phyloP scores from a whole-genome alignment of 2,329 filamentous ascomycete genomes.

The Periconia macrospinosa region DNA sequence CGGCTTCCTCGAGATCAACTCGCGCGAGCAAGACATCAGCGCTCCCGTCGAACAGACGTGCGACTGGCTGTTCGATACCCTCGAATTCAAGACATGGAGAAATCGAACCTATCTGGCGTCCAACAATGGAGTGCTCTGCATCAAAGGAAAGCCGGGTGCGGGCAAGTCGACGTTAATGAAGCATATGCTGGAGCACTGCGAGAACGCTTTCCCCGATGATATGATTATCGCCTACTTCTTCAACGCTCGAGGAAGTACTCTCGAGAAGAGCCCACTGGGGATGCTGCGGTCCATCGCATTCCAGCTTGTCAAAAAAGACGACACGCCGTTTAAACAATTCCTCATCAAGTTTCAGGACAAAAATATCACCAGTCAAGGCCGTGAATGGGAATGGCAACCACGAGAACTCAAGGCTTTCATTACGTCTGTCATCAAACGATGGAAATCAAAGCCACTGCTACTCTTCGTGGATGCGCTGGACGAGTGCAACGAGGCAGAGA shows the following conservation, averaged over 20 bases:
- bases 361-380: constrained; percentile 6
- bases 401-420: constrained; percentile 6
- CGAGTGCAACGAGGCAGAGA: constrained; percentile 49
- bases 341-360: constrained; percentile 2
- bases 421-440: constrained; percentile 13
- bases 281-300: constrained; percentile 16
- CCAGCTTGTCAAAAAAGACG: constrained; percentile 13
- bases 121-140: constrained; percentile 39
- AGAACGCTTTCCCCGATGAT: not conserved
- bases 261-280: constrained; percentile 12
- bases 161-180: constrained; percentile 42
- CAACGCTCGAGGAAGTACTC: constrained; percentile 11
- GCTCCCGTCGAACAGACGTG: constrained; percentile 3
- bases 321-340: constrained; percentile 1
- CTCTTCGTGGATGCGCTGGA: constrained; percentile 49
- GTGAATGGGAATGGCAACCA: constrained; percentile 2
- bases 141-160: constrained; percentile 30
- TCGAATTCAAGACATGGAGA: constrained; percentile 3
- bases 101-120: not conserved
- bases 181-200: constrained; percentile 4
- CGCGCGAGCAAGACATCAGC: constrained; percentile 1
- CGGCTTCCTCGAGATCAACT: constrained; percentile 7
- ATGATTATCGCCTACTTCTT: constrained; percentile 14
- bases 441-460: constrained; percentile 10
- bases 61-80: constrained; percentile 5